Base-by-base conservation (phyloP, 1,284 basidiomycete genomes). In the Wallemia mellicola region DNA sequence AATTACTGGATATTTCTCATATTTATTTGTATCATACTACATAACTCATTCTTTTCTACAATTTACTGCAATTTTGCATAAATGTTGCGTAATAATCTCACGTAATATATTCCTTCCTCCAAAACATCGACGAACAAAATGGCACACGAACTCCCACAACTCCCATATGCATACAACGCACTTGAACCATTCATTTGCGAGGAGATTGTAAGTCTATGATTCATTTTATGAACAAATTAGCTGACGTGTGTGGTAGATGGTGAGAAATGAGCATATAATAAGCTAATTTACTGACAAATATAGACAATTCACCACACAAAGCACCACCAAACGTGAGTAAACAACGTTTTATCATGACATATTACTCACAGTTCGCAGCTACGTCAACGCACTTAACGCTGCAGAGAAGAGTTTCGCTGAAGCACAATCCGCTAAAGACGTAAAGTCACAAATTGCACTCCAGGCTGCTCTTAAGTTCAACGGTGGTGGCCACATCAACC, bases 161-260 rank as follows among this genome's bases (percentile, higher is more conserved):
- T 74, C 28, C 69, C 71, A 27, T 74, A 74, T 67, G 66, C 63
- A 26, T 73, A 73, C 70, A 66, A 71, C 63, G 80, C 78, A 59
- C 82, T 89, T 67, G 84, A 88, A 75, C 86, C 86, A 38, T 78
- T 79, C 71, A 87, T 89, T 73, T 81, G 78, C 26, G 70, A 75
- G 66, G 74, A 86, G 71, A 85, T 85, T 69, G 86, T 86, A 83
- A 26, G 55, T 57, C 5, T 14, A 24, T 24, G 9, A 11, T 57
- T 24, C 9, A 48, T n/a, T 22, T n/a, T 11, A 48, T 11, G 3
- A 32, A 7, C 19, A n/a, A 22, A 7, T 11, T n/a, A 17, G 38
- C 38, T 48, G 38, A 48, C 38, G 38, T 48, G 38, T 48, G 38
- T n/a, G 38, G 38, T 48, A 48, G 38, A 48, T 48, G 38, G 38